Evolutionary conservation across 169 alveolate genomes (phyloP), one percentile per base, ranked within the genome.

Genomic region (Eimeria maxima): DNA sequence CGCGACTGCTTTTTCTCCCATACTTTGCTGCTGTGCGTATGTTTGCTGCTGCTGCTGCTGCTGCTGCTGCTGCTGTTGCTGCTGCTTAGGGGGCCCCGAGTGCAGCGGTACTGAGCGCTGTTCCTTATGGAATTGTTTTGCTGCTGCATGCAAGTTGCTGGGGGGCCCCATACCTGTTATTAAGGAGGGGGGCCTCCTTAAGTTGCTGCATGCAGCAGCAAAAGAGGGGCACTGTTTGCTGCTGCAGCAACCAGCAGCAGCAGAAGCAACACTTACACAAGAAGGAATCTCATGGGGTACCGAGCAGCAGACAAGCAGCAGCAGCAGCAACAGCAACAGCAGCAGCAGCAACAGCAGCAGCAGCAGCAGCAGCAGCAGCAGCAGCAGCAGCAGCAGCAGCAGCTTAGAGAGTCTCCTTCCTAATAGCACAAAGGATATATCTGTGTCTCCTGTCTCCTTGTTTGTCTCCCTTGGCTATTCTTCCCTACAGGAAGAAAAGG

Each of bases 101-200:
- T 27, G 27, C n/a, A 33, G 55, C 29, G n/a, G 53, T n/a, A 5
- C 16, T 24, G 86, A 74, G 50, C 86, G 86, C 16, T 74, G 86
- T 27, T 33, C 42, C 29, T 50, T 74, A 14, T 27, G 53, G n/a
- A 74, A 16, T 33, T 74, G 86, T 74, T 33, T 74, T 33, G 42
- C 53, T 44, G 86, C 86, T 74, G 86, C 86, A 27, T 74, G 55
- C 50, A 33, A 22, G 18, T 44, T 74, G 55, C 42, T 74, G 86
- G 55, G 47, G 42, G 42, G 53, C 42, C 86, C 86, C 22, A 44
- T 50, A 18, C 86, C 86, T 22, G 13, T 6, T 4, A 22, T 74
- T 27, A 24, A 33, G 6, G 86, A 74, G 50, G 86, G 86, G 22
- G 86, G 11, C n/a, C 86, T 74, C 50, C 7, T 6, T 50, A 16